Evolutionary conservation across 2,329 filamentous ascomycete species (phyloP).

Genomic region (Microdochium paspali): DNA sequence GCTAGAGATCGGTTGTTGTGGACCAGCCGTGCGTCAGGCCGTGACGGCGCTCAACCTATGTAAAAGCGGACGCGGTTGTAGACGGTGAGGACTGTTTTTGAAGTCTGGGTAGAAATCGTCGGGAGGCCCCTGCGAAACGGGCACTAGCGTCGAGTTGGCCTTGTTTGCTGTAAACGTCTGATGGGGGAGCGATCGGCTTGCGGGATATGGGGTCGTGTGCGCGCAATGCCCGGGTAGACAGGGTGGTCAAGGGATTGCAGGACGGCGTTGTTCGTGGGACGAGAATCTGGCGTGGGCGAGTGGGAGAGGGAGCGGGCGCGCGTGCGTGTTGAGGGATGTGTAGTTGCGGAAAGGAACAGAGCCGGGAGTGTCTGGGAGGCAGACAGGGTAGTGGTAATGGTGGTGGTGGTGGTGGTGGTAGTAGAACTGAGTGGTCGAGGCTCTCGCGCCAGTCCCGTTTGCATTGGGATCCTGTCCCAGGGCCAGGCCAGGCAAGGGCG

Average conservation of each 20-base stretch:
- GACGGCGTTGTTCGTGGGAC: too few relatives aligned
- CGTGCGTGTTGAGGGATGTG: too few relatives aligned
- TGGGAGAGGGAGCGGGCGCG: too few relatives aligned
- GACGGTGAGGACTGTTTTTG: neutral
- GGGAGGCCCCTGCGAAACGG: neutral
- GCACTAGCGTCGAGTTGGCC: neutral
- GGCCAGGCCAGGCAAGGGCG: too few relatives aligned
- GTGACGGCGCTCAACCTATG: neutral
- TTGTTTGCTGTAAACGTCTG: neutral
- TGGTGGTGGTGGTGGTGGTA: too few relatives aligned
- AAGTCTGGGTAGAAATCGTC: neutral
- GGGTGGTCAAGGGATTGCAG: neutral
- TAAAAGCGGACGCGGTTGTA: neutral
- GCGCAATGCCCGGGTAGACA: neutral
- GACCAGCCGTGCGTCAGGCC: neutral
- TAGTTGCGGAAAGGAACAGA: too few relatives aligned
- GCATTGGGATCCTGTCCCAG: too few relatives aligned
- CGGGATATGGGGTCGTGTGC: neutral
- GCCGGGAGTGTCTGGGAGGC: too few relatives aligned
- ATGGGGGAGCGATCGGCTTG: neutral
- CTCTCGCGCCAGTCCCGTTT: too few relatives aligned
- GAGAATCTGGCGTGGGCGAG: too few relatives aligned
- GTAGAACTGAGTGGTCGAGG: too few relatives aligned
- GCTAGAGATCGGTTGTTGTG: neutral
- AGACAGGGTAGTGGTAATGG: too few relatives aligned